Evolutionary conservation across 108 stramenopile genomes (phyloP), one percentile per base, ranked within the genome.

Genomic region (Fragilaria radians): DNA sequence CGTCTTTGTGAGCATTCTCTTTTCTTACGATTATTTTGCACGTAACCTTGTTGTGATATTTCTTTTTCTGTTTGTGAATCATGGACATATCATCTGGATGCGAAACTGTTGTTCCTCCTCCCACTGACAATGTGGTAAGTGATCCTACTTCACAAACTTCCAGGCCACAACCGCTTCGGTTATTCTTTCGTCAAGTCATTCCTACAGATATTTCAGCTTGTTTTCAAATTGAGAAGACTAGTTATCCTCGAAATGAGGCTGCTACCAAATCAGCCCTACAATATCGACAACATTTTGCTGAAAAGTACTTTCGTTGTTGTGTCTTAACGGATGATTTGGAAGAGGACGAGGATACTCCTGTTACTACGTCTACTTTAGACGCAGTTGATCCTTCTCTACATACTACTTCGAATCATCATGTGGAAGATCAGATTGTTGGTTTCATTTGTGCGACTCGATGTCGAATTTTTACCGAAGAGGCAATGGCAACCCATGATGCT

Each of bases 251-350:
- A 25, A 88, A 91, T 30, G 89, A 91, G 59, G 85, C 84, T 22
- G 93, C 94, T 2, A 79, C 91, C 26, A 88, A 83, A 54, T 78
- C 83, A 5, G 52, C 61, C 36, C 65, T 98, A 27, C 82, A 78
- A 62, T 94, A 89, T 61, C 83, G 95, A 1, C 93, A 93, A 59
- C 88, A 93, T 59, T 83, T 85, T 34, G 91, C 91, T 4, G 88
- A 87, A 7, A 66, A 73, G 17, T 93, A 79, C 63, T 93, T 89
- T 62, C 83, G 91, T 45, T 89, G 88, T 36, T 87, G 83, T 18
- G 73, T 85, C 7, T 36, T 54, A 21, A 19, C 29, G 7, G 48
- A 57, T 17, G 30, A 56, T 32, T 1, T 19, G 1, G 42, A 33
- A 30, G 49, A 32, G 0, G 36, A 52, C 1, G 23, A 45, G 1